Conservation (phyloP, 768 basidiomycete species). For the Russula brevipes region DNA sequence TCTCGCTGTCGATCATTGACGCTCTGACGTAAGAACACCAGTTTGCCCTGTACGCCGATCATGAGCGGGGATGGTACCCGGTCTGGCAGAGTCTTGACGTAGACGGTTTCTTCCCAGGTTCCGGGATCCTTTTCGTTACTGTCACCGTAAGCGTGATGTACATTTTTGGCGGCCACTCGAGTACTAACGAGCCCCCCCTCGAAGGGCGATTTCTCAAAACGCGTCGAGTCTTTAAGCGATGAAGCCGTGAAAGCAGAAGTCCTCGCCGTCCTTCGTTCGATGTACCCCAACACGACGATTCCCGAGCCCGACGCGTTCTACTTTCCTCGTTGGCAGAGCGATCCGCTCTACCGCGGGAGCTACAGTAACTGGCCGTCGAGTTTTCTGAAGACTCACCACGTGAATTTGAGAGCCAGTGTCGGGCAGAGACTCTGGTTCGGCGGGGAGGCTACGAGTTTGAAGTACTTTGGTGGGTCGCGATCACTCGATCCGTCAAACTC, state of each 20-base stretch:
- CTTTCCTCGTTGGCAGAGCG: constrained; percentile 49
- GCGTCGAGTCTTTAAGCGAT: constrained; percentile 51
- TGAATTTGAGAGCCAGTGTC: constrained; percentile 53
- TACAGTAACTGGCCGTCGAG: constrained; percentile 69
- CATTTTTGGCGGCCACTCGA: not conserved
- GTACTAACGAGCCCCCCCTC: not conserved
- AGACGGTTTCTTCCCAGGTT: constrained; percentile 52
- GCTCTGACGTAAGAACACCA: constrained; percentile 25
- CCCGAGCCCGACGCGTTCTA: constrained; percentile 54
- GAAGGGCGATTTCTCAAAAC: constrained; percentile 56
- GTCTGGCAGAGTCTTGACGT: constrained; percentile 66
- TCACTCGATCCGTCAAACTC: not conserved
- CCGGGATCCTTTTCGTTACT: constrained; percentile 51
- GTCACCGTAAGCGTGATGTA: constrained; percentile 37
- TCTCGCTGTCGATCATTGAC: not conserved
- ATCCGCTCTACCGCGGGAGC: constrained; percentile 52
- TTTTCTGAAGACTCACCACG: constrained; percentile 48
- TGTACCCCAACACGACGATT: constrained; percentile 52
- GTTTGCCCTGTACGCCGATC: constrained; percentile 56
- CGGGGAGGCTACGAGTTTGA: constrained; percentile 54
- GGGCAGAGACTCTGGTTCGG: constrained; percentile 52
- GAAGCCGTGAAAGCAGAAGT: constrained; percentile 48
- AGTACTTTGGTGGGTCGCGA: constrained; percentile 50
- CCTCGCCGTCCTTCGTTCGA: constrained; percentile 49
- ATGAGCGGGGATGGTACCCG: constrained; percentile 55